phyloP scores from a whole-genome alignment of 177 flowering plant genomes.

The Vitis hybrid region DNA sequence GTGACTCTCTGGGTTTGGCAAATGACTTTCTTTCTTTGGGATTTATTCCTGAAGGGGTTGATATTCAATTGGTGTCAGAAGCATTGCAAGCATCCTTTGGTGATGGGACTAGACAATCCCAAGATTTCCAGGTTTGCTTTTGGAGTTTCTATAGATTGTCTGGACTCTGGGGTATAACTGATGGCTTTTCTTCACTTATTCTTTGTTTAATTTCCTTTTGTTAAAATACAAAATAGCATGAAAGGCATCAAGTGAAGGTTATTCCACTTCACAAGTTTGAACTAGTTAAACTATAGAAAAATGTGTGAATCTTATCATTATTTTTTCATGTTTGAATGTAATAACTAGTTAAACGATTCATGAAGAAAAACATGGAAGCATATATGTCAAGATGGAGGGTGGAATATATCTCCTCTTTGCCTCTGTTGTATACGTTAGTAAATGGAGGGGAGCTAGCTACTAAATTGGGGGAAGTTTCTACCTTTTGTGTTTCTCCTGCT shows the following conservation, averaged over 20 bases:
- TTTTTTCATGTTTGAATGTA: background rate
- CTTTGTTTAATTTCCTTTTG: background rate
- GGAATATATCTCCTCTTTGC: background rate
- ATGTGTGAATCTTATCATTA: no score
- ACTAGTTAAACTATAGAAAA: background rate
- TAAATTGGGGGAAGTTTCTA: background rate
- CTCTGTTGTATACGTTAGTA: background rate
- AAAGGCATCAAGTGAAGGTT: background rate
- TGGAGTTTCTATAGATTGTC: background rate
- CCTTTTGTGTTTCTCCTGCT: background rate
- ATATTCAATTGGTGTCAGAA: conserved; percentile 64
- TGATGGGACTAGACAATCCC: conserved; percentile 60
- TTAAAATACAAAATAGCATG: background rate
- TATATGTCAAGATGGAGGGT: background rate
- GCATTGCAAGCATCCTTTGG: conserved; percentile 75
- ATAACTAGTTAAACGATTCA: background rate
- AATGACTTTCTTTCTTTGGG: conserved; percentile 97
- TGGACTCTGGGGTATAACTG: background rate
- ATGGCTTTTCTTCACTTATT: background rate
- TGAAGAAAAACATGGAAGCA: no score
- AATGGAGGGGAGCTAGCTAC: background rate
- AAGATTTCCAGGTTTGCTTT: conserved; percentile 80
- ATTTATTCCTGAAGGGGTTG: conserved; percentile 86
- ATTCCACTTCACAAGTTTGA: background rate
- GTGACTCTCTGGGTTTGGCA: conserved; percentile 90